These are phyloP conservation scores for Gastrolobium villosum DNA, from an alignment of 306 rosid species.

Conservation along the genomic window DNA sequence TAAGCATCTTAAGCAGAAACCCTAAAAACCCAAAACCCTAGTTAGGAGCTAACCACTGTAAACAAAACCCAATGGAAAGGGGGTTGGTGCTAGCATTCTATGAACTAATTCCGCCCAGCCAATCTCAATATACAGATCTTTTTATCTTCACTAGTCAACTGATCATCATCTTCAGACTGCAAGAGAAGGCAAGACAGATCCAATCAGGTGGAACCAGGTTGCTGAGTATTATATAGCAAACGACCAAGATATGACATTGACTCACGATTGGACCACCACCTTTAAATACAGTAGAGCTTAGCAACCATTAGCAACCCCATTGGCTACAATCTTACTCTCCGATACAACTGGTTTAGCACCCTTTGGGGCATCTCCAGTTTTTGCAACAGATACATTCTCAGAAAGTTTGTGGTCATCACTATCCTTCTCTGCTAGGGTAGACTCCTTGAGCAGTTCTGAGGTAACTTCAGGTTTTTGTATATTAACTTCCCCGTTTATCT, in stretches of 20 bases:
- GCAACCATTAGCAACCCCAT: constrained; percentile 85
- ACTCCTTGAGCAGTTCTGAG: constrained; percentile 63
- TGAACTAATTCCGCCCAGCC: constrained; percentile 58
- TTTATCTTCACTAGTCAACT: constrained; percentile 57
- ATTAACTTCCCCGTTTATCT: constrained; percentile 62
- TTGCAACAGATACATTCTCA: constrained; percentile 66
- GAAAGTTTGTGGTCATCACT: constrained; percentile 52
- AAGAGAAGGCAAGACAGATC: constrained; percentile 56
- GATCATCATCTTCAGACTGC: constrained; percentile 53
- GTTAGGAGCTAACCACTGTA: constrained; percentile 75
- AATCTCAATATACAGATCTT: constrained; percentile 56
- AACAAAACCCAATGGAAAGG: constrained; percentile 57
- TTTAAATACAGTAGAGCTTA: constrained; percentile 49
- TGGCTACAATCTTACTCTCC: constrained; percentile 66
- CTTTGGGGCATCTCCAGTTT: constrained; percentile 85
- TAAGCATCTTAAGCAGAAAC: constrained; percentile 47
- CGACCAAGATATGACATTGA: constrained; percentile 48
- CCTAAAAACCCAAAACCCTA: constrained; percentile 81
- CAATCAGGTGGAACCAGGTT: constrained; percentile 57
- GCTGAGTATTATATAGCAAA: constrained; percentile 46
- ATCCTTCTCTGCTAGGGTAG: constrained; percentile 44
- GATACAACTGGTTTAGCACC: constrained; percentile 78
- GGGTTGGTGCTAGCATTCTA: constrained; percentile 57
- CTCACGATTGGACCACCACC: constrained; percentile 59
- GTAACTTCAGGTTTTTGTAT: constrained; percentile 60